Evolutionary conservation across 108 stramenopile genomes (phyloP).

Genomic region (Phaeodactylum tricornutum): DNA sequence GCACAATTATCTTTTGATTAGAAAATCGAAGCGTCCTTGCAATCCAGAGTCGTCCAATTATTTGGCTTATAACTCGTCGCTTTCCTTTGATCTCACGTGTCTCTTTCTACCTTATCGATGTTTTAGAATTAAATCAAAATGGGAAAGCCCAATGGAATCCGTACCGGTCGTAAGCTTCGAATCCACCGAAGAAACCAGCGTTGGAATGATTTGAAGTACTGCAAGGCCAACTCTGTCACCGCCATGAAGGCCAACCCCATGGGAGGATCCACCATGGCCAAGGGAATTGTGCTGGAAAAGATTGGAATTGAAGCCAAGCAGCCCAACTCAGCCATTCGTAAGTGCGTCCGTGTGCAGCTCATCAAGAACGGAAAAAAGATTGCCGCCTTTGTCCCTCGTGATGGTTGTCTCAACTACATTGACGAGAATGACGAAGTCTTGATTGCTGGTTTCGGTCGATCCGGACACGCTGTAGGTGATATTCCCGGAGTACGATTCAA

Average conservation of each 20-base stretch:
- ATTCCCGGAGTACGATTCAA: constrained; percentile 99
- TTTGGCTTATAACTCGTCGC: too few species aligned
- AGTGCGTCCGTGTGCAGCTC: constrained; percentile 99
- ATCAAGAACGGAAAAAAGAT: constrained; percentile 99
- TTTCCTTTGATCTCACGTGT: background rate
- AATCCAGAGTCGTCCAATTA: background rate
- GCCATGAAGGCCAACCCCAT: constrained; percentile 99
- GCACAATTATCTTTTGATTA: too few species aligned
- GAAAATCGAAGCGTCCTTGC: too few species aligned
- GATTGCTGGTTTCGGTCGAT: constrained; percentile 99
- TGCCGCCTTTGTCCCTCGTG: constrained; percentile 99
- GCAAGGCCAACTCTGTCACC: constrained; percentile 97
- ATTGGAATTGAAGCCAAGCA: constrained; percentile 99
- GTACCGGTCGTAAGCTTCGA: constrained; percentile 99
- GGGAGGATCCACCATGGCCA: constrained; percentile 99
- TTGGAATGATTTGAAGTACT: constrained; percentile 92
- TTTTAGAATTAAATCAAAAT: constrained; percentile 33
- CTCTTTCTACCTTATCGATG: background rate
- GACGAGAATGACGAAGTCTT: constrained; percentile 99
- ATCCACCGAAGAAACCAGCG: constrained; percentile 94
- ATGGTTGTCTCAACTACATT: constrained; percentile 99
- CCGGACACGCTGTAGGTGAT: constrained; percentile 99
- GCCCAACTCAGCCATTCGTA: constrained; percentile 99
- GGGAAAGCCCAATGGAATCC: constrained; percentile 97
- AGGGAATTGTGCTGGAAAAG: constrained; percentile 99